A percentile compares a stretch with the other conserved stretches of the same genome.
These are phyloP conservation scores for Penicillium aurantiogriseum DNA, from an alignment of 2,329 filamentous ascomycete species.

Conservation along the genomic window DNA sequence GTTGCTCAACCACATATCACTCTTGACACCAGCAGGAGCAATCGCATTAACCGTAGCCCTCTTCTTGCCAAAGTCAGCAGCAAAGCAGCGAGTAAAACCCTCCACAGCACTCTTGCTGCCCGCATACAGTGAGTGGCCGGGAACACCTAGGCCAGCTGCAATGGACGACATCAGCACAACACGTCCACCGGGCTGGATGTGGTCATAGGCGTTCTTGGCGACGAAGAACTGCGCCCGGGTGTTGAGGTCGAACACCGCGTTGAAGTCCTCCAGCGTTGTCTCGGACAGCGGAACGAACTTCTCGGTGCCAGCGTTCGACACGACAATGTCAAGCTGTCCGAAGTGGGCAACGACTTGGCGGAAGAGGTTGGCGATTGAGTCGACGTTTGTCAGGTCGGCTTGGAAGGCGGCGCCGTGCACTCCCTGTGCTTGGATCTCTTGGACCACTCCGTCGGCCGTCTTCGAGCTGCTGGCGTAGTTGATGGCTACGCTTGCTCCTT, in stretches of 20 bases:
- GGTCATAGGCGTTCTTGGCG: slow-evolving; percentile 64
- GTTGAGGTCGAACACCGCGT: slow-evolving; percentile 62
- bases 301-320: slow-evolving; percentile 56
- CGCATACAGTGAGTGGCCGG: slow-evolving; percentile 71
- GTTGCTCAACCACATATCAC: slow-evolving; percentile 72
- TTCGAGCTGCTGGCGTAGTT: slow-evolving; percentile 59
- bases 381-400: slow-evolving; percentile 66
- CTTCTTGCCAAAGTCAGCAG: slow-evolving; percentile 66
- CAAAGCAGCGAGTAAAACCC: slow-evolving; percentile 72
- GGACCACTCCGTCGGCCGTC: slow-evolving; percentile 64
- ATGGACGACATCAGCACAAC: slow-evolving; percentile 75
- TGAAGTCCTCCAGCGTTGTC: slow-evolving; percentile 31
- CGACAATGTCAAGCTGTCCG: slow-evolving; percentile 30
- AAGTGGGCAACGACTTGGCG: slow-evolving; percentile 61
- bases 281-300: slow-evolving; percentile 29
- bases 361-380: slow-evolving; percentile 64
- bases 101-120: slow-evolving; percentile 74
- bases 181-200: slow-evolving; percentile 67
- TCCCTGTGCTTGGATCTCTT: slow-evolving; percentile 63
- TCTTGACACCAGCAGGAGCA: slow-evolving; percentile 29
- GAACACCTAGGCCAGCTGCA: slow-evolving; percentile 64
- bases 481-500: slow-evolving; percentile 41
- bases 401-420: slow-evolving; percentile 63
- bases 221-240: slow-evolving; percentile 65
- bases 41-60: slow-evolving; percentile 30